Evolutionary conservation across 2,329 filamentous ascomycete species (phyloP).

Genomic region (Keithomyces neogunnii): DNA sequence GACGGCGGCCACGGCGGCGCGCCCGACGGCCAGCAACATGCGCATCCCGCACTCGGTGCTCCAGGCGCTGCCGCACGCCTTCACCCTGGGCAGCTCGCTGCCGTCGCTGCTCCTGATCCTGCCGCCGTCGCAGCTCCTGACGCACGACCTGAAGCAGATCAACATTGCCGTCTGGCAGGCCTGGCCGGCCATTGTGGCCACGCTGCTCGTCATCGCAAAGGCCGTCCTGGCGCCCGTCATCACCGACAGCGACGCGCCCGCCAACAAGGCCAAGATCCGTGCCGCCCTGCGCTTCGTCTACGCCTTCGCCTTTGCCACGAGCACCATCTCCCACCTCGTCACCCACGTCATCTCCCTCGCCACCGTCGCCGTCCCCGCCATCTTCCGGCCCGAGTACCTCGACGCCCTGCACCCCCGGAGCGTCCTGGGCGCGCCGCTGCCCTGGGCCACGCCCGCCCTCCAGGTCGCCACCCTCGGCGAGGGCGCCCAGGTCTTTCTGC

Average conservation of each 20-base stretch:
- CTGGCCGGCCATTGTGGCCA: slow-evolving; percentile 12
- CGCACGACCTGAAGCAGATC: slow-evolving; percentile 12
- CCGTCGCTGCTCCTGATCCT: slow-evolving; percentile 9
- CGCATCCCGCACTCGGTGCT: slow-evolving; percentile 10
- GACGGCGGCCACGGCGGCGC: slow-evolving; percentile 5
- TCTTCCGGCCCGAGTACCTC: slow-evolving; percentile 7
- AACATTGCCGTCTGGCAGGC: slow-evolving; percentile 13
- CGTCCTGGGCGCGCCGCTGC: slow-evolving; percentile 9
- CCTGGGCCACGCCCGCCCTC: slow-evolving; percentile 8
- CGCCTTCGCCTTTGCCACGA: slow-evolving; percentile 10
- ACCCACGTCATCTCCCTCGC: slow-evolving; percentile 2
- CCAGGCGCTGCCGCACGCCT: slow-evolving; percentile 9
- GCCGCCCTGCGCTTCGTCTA: slow-evolving; percentile 10
- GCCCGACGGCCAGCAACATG: slow-evolving; percentile 10
- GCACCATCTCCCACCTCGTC: slow-evolving; percentile 10
- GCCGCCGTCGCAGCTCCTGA: slow-evolving; percentile 7
- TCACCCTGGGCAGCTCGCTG: slow-evolving; percentile 8
- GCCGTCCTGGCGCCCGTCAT: neutral
- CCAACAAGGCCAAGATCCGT: neutral
- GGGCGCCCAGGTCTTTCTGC: slow-evolving; percentile 10
- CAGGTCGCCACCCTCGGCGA: slow-evolving; percentile 10
- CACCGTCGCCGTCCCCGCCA: slow-evolving; percentile 7
- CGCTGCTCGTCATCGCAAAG: slow-evolving; percentile 6
- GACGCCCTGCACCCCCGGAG: slow-evolving; percentile 9
- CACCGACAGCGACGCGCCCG: neutral